Evolutionary conservation across 140 eudicot genomes (phyloP).

Genomic region (Oenanthe javanica): DNA sequence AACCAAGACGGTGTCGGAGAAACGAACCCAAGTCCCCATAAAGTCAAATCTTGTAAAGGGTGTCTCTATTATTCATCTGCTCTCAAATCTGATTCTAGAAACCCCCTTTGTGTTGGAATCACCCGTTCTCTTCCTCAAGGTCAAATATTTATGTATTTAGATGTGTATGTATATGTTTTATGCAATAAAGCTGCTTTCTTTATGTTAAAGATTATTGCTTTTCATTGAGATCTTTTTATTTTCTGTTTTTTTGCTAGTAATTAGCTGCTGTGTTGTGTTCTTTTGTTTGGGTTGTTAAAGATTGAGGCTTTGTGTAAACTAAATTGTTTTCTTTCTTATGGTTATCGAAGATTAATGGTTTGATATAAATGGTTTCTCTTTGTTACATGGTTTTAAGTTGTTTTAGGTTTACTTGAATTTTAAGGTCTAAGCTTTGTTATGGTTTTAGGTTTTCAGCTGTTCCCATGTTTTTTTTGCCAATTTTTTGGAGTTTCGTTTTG

Average conservation of each 20-base stretch:
- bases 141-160: no score
- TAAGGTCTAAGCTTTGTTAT: not conserved
- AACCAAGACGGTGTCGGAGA: not conserved
- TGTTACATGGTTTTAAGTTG: not conserved
- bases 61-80: conserved; percentile 74
- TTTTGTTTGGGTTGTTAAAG: no score
- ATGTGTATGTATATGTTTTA: not conserved
- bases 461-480: not conserved
- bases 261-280: no score
- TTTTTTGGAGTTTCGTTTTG: not conserved
- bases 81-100: conserved; percentile 56
- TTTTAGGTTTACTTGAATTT: not conserved
- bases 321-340: no score
- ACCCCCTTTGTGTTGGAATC: conserved; percentile 87
- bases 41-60: conserved; percentile 79
- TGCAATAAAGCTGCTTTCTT: no score
- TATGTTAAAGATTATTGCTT: no score
- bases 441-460: not conserved
- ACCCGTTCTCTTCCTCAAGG: conserved; percentile 79
- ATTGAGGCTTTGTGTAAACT: not conserved
- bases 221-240: no score
- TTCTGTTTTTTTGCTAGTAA: no score
- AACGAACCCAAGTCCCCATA: conserved; percentile 4
- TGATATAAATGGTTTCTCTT: not conserved
- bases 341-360: not conserved